These are phyloP conservation scores for Trapa incisa DNA, from an alignment of 345 rosid species.

Conservation along the genomic window DNA sequence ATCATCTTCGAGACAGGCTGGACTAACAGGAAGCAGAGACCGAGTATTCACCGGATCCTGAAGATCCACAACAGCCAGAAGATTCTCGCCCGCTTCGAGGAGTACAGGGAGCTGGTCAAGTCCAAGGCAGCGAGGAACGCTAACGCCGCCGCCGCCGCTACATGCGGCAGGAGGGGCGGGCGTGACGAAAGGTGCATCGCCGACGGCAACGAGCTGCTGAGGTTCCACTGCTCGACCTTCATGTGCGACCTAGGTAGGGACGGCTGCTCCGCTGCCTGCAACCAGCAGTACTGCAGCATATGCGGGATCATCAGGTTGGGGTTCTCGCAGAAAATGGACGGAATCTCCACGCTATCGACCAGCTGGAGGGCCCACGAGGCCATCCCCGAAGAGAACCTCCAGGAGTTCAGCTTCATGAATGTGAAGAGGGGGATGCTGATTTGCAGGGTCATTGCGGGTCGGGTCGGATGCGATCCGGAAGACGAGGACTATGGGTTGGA, in stretches of 20 bases:
- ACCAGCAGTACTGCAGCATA: constrained; percentile 64
- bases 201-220: constrained; percentile 89
- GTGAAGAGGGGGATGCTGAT: constrained; percentile 87
- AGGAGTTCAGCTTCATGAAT: constrained; percentile 86
- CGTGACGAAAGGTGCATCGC: constrained; percentile 86
- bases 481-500: constrained; percentile 19
- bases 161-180: constrained; percentile 10
- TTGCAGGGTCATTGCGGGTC: constrained; percentile 75
- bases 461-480: constrained; percentile 51
- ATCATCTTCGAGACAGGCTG: constrained; percentile 87
- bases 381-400: constrained; percentile 64
- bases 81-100: constrained; percentile 70
- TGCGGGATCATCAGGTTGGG: constrained; percentile 78
- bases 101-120: constrained; percentile 77
- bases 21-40: constrained; percentile 32
- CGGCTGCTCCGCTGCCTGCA: constrained; percentile 45
- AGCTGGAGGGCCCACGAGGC: constrained; percentile 85
- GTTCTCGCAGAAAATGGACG: constrained; percentile 83
- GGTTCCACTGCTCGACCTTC: constrained; percentile 83
- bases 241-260: constrained; percentile 59
- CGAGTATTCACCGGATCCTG: constrained; percentile 47
- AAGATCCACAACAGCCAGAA: constrained; percentile 80
- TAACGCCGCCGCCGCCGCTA: no score
- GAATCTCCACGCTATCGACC: constrained; percentile 59
- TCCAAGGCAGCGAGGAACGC: constrained; percentile 43